Evolutionary conservation across 257 asterid genomes (phyloP).

Genomic region (Petunia secreta): DNA sequence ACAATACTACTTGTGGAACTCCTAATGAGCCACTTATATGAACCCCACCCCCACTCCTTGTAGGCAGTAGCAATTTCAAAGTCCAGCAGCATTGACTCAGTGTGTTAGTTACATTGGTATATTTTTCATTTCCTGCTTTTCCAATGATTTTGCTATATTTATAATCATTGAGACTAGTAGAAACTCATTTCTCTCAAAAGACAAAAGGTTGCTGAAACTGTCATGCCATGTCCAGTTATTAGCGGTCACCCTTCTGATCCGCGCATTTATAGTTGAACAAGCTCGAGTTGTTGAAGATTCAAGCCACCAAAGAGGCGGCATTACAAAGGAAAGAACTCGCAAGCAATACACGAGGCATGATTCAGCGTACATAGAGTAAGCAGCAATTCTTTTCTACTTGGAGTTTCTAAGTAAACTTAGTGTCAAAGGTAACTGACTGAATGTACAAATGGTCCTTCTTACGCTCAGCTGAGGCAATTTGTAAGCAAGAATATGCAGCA

Average conservation of each 20-base stretch:
- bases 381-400: conserved; percentile 15
- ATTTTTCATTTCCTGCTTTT: too few relatives aligned
- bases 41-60: not conserved
- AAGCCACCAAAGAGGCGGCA: too few relatives aligned
- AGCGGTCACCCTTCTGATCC: too few relatives aligned
- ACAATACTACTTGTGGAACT: not conserved
- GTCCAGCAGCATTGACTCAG: not conserved
- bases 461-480: conserved; percentile 66
- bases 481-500: conserved; percentile 81
- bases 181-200: too few relatives aligned
- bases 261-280: too few relatives aligned
- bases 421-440: conserved; percentile 23
- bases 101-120: too few relatives aligned
- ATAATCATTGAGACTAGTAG: too few relatives aligned
- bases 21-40: not conserved
- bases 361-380: not conserved
- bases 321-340: not conserved
- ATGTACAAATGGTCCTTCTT: conserved; percentile 83
- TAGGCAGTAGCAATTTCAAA: not conserved
- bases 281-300: too few relatives aligned
- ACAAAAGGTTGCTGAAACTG: too few relatives aligned
- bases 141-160: too few relatives aligned
- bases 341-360: not conserved
- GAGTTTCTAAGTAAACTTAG: not conserved
- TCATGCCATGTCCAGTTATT: too few relatives aligned